These are phyloP conservation scores for Aspergillus hancockii DNA, from an alignment of 495 filamentous ascomycete species.

Conservation along the genomic window DNA sequence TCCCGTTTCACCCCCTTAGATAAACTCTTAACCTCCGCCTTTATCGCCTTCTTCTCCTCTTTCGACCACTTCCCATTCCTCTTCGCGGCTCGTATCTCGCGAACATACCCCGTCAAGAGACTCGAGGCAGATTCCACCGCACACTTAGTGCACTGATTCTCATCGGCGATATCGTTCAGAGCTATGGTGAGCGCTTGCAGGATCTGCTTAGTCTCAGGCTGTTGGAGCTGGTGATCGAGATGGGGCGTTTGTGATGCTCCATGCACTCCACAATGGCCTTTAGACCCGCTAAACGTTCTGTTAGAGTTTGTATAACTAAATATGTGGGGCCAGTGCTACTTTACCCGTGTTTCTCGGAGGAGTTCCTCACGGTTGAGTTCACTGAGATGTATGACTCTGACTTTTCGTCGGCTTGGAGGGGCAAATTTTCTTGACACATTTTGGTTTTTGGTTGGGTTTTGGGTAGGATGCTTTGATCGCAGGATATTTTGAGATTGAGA, in stretches of 20 bases:
- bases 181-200: constrained; percentile 8
- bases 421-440: not conserved
- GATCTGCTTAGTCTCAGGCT: constrained; percentile 10
- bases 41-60: constrained; percentile 21
- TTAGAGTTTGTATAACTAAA: not conserved
- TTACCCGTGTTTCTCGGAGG: not conserved
- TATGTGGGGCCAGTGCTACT: not conserved
- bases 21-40: constrained; percentile 18
- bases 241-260: constrained; percentile 15
- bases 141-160: constrained; percentile 20
- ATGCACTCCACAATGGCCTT: not conserved
- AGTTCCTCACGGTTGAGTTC: not conserved
- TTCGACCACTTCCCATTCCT: constrained; percentile 20
- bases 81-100: constrained; percentile 18
- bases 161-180: constrained; percentile 18
- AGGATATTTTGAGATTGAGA: too few species aligned
- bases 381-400: not conserved
- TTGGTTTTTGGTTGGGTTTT: not conserved
- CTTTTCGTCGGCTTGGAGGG: not conserved
- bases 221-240: constrained; percentile 19
- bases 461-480: not conserved
- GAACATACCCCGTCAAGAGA: constrained; percentile 16
- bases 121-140: constrained; percentile 16
- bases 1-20: constrained; percentile 18
- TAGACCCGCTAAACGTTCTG: not conserved